These are phyloP conservation scores for Trichosanthes truncata DNA, from an alignment of 306 rosid genomes.

Conservation along the genomic window DNA sequence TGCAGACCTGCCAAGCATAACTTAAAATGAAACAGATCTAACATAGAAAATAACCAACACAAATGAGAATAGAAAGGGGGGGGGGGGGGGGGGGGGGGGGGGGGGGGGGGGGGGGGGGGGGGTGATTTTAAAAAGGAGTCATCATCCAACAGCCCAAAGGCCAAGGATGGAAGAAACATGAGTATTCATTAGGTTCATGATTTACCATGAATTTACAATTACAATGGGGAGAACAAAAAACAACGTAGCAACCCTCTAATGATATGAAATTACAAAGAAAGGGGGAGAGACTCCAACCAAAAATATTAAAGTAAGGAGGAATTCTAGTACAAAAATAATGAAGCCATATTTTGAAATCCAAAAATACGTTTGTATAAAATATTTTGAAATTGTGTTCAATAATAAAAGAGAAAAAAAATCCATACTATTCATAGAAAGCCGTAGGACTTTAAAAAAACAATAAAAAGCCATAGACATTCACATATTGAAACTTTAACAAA, in stretches of 20 bases:
- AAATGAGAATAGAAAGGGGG: background rate
- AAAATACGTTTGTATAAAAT: background rate
- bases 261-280: background rate
- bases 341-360: background rate
- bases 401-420: too few relatives aligned
- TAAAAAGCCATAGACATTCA: background rate
- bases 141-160: background rate
- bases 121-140: background rate
- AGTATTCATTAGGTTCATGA: background rate
- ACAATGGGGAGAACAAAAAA: background rate
- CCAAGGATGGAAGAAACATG: background rate
- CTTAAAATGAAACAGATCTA: conserved; percentile 1
- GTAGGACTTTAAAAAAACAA: too few relatives aligned
- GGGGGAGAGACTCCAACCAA: background rate
- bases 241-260: background rate
- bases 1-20: conserved; percentile 68
- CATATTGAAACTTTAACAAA: background rate
- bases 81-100: too few relatives aligned
- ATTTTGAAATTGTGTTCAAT: too few relatives aligned
- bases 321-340: background rate
- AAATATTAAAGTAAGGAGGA: background rate
- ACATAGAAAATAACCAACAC: conserved; percentile 10
- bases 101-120: too few relatives aligned
- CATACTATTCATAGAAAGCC: too few relatives aligned
- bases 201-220: background rate